These are phyloP conservation scores for Mycena alexandri DNA, from an alignment of 768 basidiomycete species.

Conservation along the genomic window DNA sequence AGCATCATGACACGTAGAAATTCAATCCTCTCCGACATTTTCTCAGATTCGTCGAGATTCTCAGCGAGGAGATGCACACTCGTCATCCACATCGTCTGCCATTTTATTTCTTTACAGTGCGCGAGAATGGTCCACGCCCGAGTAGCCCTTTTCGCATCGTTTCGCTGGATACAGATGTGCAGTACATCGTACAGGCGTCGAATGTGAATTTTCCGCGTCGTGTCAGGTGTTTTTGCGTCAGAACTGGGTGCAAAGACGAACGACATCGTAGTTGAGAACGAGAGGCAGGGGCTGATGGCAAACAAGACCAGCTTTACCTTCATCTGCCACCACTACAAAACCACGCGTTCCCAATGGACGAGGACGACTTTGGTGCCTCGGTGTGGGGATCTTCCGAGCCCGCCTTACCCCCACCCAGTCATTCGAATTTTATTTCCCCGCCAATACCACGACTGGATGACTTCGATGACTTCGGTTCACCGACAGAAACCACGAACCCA, in stretches of 20 bases:
- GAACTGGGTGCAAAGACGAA: constrained; percentile 75
- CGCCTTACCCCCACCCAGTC: constrained; percentile 46
- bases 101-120: constrained; percentile 83
- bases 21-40: constrained; percentile 58
- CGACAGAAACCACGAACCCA: constrained; percentile 57
- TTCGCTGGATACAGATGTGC: constrained; percentile 76
- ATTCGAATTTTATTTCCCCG: constrained; percentile 38
- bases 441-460: constrained; percentile 59
- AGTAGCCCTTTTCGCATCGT: constrained; percentile 72
- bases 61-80: constrained; percentile 69
- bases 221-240: constrained; percentile 59
- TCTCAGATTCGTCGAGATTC: constrained; percentile 44
- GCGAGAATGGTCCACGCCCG: constrained; percentile 81
- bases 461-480: constrained; percentile 71
- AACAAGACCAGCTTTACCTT: constrained; percentile 4
- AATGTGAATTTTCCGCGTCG: constrained; percentile 78
- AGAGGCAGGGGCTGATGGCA: background rate
- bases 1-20: constrained; percentile 81
- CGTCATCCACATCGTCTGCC: constrained; percentile 79
- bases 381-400: constrained; percentile 74
- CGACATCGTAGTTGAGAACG: constrained; percentile 40
- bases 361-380: constrained; percentile 73
- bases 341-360: constrained; percentile 63
- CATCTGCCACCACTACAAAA: constrained; percentile 1
- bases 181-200: constrained; percentile 82